Base-by-base conservation (phyloP, 345 rosid species). In the Pelargonium nanum region DNA sequence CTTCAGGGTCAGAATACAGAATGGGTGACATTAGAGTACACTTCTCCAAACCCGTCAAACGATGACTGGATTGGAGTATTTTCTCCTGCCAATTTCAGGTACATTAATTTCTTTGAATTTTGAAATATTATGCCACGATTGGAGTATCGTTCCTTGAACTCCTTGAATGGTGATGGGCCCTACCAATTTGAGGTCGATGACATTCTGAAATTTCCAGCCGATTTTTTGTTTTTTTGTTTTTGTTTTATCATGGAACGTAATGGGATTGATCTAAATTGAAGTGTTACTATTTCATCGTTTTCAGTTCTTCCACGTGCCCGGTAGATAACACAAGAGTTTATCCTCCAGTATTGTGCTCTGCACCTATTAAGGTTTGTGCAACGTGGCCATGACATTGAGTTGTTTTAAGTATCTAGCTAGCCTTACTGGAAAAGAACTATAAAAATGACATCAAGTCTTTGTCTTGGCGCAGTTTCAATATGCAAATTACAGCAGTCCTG, bases 311-410 rank as follows among this genome's bases (percentile, higher is more conserved):
- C 6, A 28, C 80, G 5, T 92, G 98, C 66, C 77, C 81, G 24
- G 71, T 80, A 1, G 30, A 80, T 58, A 86, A 75, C 10, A 76
- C 79, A n/a, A 65, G 71, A 61, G 76, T 76, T 26, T 75, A 74
- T 79, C 24, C 60, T 51, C 98, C 96, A 0, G 82, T 56, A 54
- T 67, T 92, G 26, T 92, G 98, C 75, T 63, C 96, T 19, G 86
- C 96, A 55, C 98, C 98, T 26, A 81, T 92, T 52, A 92, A 92
- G 96, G 98, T 86, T 17, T 17, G 30, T 58, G 2, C 48, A 20
- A 65, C 48, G 15, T 34, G 58, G 26, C 21, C 58, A 9, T 17
- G 16, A 15, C 48, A 40, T 12, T 10, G 48, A 40, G 48, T 40
- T 40, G 15, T 40, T 40, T 40, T 40, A 40, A 40, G 13, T 40